Evolutionary conservation across 2,329 filamentous ascomycete species (phyloP).

Genomic region (Graphilbum fragrans): DNA sequence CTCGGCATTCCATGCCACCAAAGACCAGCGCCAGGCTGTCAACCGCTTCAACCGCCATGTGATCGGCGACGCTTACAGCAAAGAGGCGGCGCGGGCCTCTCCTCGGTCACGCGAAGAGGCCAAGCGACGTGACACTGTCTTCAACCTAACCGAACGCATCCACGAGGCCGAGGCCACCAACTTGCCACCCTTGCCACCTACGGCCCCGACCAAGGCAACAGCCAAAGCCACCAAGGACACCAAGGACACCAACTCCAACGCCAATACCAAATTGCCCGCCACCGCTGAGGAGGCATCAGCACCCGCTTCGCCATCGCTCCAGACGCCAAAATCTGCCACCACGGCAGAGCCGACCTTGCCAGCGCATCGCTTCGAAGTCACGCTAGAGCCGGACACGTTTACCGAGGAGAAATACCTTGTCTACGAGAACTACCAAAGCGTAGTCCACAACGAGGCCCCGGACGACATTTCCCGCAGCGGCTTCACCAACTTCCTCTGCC

Average conservation of each 20-base stretch:
- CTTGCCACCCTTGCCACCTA: constrained; percentile 20
- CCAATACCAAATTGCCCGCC: background rate
- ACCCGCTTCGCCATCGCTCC: background rate
- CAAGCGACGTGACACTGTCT: constrained; percentile 52
- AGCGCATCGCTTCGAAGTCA: constrained; percentile 55
- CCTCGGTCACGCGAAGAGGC: constrained; percentile 56
- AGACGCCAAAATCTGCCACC: background rate
- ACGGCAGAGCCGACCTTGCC: constrained; percentile 23
- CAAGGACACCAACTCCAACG: background rate
- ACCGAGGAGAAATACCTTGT: constrained; percentile 65
- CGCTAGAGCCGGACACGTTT: constrained; percentile 57
- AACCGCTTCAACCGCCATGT: constrained; percentile 63
- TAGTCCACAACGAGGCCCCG: constrained; percentile 57
- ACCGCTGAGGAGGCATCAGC: background rate
- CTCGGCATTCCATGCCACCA: constrained; percentile 49
- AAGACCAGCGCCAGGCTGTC: constrained; percentile 62
- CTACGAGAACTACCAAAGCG: constrained; percentile 62
- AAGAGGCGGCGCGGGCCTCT: constrained; percentile 49
- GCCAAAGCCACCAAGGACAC: background rate
- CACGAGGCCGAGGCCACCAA: constrained; percentile 53
- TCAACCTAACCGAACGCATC: constrained; percentile 53
- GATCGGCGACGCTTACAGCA: constrained; percentile 54
- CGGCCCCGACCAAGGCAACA: background rate
- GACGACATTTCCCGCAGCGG: constrained; percentile 44
- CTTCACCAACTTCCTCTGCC: constrained; percentile 64